Percentiles rank a stretch among this genome's conserved stretches.
phyloP scores from a whole-genome alignment of 1,284 basidiomycete genomes.

The Coriolopsis trogii region DNA sequence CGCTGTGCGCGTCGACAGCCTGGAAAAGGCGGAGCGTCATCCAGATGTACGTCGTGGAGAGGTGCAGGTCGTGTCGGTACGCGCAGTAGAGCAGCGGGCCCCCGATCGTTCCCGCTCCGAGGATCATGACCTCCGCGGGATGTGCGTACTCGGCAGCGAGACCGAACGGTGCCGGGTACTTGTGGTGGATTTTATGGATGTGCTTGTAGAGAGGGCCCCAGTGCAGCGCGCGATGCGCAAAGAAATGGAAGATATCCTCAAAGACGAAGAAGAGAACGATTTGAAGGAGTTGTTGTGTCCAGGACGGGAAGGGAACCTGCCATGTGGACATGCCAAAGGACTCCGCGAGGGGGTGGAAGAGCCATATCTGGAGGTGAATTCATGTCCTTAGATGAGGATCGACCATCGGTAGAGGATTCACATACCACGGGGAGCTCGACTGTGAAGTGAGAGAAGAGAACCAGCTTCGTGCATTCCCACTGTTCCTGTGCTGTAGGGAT shows the following conservation, averaged over 20 bases:
- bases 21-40: slow-evolving; percentile 95
- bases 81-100: slow-evolving; percentile 89
- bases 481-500: slow-evolving; percentile 82
- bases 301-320: slow-evolving; percentile 88
- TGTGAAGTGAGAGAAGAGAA: slow-evolving; percentile 95
- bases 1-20: slow-evolving; percentile 96
- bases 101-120: slow-evolving; percentile 84
- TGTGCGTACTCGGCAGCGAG: slow-evolving; percentile 98
- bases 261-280: slow-evolving; percentile 93
- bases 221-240: slow-evolving; percentile 91
- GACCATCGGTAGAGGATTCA: neutral
- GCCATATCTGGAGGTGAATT: slow-evolving; percentile 76
- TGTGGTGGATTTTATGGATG: slow-evolving; percentile 98
- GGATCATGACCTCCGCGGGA: slow-evolving; percentile 91
- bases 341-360: slow-evolving; percentile 96
- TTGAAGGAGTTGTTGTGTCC: slow-evolving; percentile 76
- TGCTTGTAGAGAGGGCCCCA: slow-evolving; percentile 93
- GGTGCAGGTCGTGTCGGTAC: slow-evolving; percentile 78
- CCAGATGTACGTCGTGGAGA: slow-evolving; percentile 94
- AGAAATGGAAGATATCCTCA: slow-evolving; percentile 92
- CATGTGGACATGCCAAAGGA: slow-evolving; percentile 90
- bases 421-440: slow-evolving; percentile 89
- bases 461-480: slow-evolving; percentile 96
- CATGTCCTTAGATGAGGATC: neutral
- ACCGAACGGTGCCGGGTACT: slow-evolving; percentile 96